phyloP scores from a whole-genome alignment of 306 rosid genomes.

The Cucurbita maxima region DNA sequence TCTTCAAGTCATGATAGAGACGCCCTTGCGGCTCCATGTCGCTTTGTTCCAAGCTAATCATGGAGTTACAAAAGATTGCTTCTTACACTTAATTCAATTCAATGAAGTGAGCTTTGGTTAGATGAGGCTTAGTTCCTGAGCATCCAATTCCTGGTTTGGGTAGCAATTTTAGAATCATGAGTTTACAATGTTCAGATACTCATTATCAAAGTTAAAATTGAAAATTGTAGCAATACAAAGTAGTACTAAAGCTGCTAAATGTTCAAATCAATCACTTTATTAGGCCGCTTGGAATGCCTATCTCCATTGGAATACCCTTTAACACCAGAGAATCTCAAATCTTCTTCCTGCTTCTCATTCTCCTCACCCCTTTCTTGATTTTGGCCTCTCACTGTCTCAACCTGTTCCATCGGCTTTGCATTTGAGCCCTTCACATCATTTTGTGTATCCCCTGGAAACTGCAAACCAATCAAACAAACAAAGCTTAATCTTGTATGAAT shows the following conservation, averaged over 20 bases:
- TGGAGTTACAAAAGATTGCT: too few relatives aligned
- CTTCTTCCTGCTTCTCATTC: constrained; percentile 52
- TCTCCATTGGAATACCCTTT: constrained; percentile 35
- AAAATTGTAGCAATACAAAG: neutral
- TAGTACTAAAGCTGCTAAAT: constrained; percentile 8
- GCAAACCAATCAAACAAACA: constrained; percentile 11
- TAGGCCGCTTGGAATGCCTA: constrained; percentile 50
- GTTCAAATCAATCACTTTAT: constrained; percentile 75
- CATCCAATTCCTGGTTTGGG: too few relatives aligned
- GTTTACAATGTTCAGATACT: neutral
- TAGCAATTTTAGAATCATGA: too few relatives aligned
- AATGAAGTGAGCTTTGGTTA: too few relatives aligned
- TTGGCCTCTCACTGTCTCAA: constrained; percentile 33
- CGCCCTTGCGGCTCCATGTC: too few relatives aligned
- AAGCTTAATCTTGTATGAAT: neutral
- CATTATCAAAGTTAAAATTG: neutral
- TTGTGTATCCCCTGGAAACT: constrained; percentile 94
- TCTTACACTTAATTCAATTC: too few relatives aligned
- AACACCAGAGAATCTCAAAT: constrained; percentile 36
- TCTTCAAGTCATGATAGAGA: too few relatives aligned
- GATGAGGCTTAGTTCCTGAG: too few relatives aligned
- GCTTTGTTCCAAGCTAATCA: too few relatives aligned
- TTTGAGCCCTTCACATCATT: constrained; percentile 24
- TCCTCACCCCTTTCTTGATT: constrained; percentile 17
- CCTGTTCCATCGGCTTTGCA: constrained; percentile 32